These are phyloP conservation scores for Carpinus fangiana DNA, from an alignment of 306 rosid species.

Conservation along the genomic window DNA sequence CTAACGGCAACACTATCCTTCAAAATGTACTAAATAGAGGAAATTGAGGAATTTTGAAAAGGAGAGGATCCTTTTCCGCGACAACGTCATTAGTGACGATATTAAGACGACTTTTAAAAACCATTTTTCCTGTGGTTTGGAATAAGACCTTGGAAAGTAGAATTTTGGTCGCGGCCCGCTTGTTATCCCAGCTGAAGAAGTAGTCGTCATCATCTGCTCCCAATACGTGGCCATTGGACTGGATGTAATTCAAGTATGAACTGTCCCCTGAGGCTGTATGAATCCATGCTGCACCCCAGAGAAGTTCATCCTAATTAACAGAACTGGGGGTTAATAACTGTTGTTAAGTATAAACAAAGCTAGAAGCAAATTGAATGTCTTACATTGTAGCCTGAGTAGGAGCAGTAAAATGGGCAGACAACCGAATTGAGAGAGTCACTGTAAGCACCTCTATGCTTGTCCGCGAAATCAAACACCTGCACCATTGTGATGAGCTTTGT, in stretches of 20 bases:
- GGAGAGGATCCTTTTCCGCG: no score
- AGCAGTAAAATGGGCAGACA: slow-evolving; percentile 92
- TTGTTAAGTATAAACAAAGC: background rate
- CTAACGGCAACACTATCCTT: no score
- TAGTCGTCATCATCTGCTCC: slow-evolving; percentile 80
- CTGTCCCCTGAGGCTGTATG: slow-evolving; percentile 62
- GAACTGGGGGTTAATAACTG: background rate
- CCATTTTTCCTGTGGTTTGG: background rate
- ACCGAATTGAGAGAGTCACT: slow-evolving; percentile 69
- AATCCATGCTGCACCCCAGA: slow-evolving; percentile 95
- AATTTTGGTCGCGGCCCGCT: slow-evolving; percentile 79
- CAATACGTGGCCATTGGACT: slow-evolving; percentile 72
- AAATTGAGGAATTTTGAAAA: no score
- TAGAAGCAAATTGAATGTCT: slow-evolving; percentile 10
- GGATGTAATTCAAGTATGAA: slow-evolving; percentile 58
- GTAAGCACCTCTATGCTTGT: slow-evolving; percentile 78
- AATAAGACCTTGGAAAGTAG: slow-evolving; percentile 69
- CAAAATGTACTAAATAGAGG: no score
- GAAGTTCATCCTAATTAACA: slow-evolving; percentile 76
- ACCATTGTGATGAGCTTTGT: slow-evolving; percentile 5
- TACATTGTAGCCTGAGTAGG: slow-evolving; percentile 88
- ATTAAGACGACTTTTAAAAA: no score
- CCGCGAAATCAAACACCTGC: slow-evolving; percentile 79
- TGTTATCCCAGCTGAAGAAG: slow-evolving; percentile 92
- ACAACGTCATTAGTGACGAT: no score